A percentile compares a stretch with the other conserved stretches of the same genome.
Conservation (phyloP, 345 rosid species). For the Rhizophora apiculata region DNA sequence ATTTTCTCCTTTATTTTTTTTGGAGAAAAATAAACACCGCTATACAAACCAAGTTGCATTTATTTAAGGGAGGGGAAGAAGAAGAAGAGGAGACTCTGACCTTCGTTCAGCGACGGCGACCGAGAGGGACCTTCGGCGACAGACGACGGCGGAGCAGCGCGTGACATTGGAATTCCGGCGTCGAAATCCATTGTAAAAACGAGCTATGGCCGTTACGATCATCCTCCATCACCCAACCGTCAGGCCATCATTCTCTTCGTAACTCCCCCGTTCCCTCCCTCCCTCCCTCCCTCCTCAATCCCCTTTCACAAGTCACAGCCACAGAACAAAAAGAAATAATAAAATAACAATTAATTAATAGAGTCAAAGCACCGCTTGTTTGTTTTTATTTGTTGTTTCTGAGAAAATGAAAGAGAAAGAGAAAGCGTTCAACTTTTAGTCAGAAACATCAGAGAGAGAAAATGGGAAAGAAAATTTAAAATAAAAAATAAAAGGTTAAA, state of each 20-base stretch:
- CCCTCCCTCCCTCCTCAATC: too few relatives aligned
- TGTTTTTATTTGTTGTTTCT: too few relatives aligned
- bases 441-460: constrained; percentile 1
- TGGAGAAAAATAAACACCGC: too few relatives aligned
- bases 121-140: constrained; percentile 17
- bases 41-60: too few relatives aligned
- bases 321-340: too few relatives aligned
- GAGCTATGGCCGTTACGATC: constrained; percentile 2
- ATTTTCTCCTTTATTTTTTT: not conserved
- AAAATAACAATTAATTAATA: too few relatives aligned
- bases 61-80: too few relatives aligned
- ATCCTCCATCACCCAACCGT: constrained; percentile 41
- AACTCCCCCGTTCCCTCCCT: constrained; percentile 16
- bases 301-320: too few relatives aligned
- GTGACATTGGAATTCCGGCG: constrained; percentile 70
- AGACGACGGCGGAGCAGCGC: constrained; percentile 22
- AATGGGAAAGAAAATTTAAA: not conserved
- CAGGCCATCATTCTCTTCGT: constrained; percentile 22
- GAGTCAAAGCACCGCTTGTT: not conserved
- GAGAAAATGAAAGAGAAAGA: not conserved
- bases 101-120: constrained; percentile 59
- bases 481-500: too few relatives aligned
- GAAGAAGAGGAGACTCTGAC: constrained; percentile 17
- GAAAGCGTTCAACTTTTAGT: not conserved
- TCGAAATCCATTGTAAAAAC: constrained; percentile 62